These are phyloP conservation scores for Neoboletus magnificus DNA, from an alignment of 768 basidiomycete species.

Conservation along the genomic window DNA sequence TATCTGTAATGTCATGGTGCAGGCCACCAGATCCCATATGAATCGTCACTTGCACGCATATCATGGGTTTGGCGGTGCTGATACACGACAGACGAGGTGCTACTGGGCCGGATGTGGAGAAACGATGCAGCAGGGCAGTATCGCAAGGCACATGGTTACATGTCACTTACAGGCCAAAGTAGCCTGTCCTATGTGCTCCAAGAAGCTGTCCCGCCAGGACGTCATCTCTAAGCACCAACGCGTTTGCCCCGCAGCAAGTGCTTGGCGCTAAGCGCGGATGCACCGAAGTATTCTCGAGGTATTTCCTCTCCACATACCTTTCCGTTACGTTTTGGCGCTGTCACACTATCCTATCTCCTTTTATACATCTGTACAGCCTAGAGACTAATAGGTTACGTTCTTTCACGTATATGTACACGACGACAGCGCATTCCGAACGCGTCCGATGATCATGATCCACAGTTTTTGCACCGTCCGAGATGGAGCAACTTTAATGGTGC, in stretches of 20 bases:
- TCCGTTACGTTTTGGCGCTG: neutral
- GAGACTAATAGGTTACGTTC: neutral
- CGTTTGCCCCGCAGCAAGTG: conserved; percentile 20
- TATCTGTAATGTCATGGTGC: conserved; percentile 16
- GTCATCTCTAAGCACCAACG: conserved; percentile 28
- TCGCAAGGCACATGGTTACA: conserved; percentile 27
- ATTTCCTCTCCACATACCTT: neutral
- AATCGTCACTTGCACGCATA: conserved; percentile 25
- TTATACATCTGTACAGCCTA: neutral
- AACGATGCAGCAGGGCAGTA: conserved; percentile 28
- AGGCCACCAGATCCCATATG: conserved; percentile 22
- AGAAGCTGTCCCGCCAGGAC: conserved; percentile 26
- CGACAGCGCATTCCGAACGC: neutral
- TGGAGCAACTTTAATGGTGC: no score
- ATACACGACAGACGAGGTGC: conserved; percentile 19
- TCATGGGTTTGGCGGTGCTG: conserved; percentile 24
- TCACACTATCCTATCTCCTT: neutral
- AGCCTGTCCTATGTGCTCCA: conserved; percentile 26
- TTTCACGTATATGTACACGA: neutral
- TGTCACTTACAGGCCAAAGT: conserved; percentile 28
- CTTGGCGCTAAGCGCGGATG: conserved; percentile 9
- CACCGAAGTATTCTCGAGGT: neutral
- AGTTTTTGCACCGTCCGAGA: neutral
- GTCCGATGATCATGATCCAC: neutral
- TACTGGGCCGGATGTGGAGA: conserved; percentile 19